These are phyloP conservation scores for Manihot esculenta DNA, from an alignment of 441 rosid genomes.

Conservation along the genomic window DNA sequence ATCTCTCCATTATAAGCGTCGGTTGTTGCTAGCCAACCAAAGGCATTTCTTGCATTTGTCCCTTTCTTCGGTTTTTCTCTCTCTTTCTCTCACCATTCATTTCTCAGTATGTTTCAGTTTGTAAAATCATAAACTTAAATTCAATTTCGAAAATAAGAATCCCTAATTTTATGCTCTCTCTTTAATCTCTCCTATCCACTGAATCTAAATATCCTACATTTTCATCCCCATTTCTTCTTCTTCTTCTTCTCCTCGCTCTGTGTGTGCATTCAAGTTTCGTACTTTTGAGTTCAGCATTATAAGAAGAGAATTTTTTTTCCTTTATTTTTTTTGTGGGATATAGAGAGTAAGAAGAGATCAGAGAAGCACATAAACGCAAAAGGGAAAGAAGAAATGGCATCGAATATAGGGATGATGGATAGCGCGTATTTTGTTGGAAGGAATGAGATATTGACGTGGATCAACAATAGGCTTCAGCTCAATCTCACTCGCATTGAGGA, in stretches of 20 bases:
- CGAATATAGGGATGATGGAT: constrained; percentile 95
- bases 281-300: neutral
- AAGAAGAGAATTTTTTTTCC: neutral
- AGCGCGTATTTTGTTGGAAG: constrained; percentile 97
- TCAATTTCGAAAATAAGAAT: neutral
- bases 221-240: neutral
- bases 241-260: neutral
- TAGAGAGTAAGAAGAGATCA: neutral
- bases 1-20: neutral
- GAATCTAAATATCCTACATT: neutral
- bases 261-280: neutral
- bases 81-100: constrained; percentile 20
- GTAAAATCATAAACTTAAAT: neutral
- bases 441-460: constrained; percentile 88
- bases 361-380: neutral
- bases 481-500: constrained; percentile 90
- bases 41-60: neutral
- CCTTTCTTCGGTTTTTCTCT: constrained; percentile 16
- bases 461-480: constrained; percentile 86
- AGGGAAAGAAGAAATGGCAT: constrained; percentile 49
- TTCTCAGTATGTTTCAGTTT: constrained; percentile 20
- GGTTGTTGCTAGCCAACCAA: constrained; percentile 17
- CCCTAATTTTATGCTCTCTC: constrained; percentile 19
- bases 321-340: too few species aligned
- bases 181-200: neutral